These are phyloP conservation scores for Pseudozyma tsukubaensis DNA, from an alignment of 1,284 basidiomycete species.

Conservation along the genomic window DNA sequence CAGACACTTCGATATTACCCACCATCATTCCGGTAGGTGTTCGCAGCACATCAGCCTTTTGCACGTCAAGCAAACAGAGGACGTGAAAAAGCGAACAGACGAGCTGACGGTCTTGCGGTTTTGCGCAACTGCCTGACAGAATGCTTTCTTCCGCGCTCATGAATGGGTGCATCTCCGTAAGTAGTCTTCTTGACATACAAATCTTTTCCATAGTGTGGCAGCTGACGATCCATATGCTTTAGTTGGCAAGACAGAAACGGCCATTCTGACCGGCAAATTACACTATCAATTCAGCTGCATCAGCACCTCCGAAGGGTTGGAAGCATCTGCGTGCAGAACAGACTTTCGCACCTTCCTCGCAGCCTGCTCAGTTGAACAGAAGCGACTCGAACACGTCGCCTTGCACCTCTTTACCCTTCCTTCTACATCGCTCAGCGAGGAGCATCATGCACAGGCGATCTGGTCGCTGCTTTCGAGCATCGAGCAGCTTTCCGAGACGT, in stretches of 20 bases:
- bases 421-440: conserved; percentile 5
- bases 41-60: not conserved
- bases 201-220: not conserved
- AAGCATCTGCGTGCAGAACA: conserved; percentile 7
- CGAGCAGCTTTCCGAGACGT: conserved; percentile 21
- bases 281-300: conserved; percentile 5
- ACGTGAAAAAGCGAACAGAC: not conserved
- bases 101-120: not conserved
- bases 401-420: conserved; percentile 28
- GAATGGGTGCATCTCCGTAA: conserved; percentile 26
- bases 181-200: not conserved
- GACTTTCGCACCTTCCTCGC: conserved; percentile 11
- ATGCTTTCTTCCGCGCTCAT: conserved; percentile 22
- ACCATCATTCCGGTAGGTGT: conserved; percentile 19
- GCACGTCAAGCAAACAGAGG: not conserved
- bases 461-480: conserved; percentile 22
- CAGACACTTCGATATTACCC: conserved; percentile 3
- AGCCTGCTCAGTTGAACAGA: conserved; percentile 23
- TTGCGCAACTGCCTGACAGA: conserved; percentile 1
- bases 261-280: conserved; percentile 19
- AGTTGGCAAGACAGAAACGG: conserved; percentile 17
- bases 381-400: conserved; percentile 28
- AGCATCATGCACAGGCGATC: conserved; percentile 22
- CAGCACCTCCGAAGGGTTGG: conserved; percentile 14
- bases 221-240: not conserved